Percentiles rank a stretch among this genome's conserved stretches.
phyloP scores from a whole-genome alignment of 2,329 filamentous ascomycete genomes.

The Apiospora saccharicola region DNA sequence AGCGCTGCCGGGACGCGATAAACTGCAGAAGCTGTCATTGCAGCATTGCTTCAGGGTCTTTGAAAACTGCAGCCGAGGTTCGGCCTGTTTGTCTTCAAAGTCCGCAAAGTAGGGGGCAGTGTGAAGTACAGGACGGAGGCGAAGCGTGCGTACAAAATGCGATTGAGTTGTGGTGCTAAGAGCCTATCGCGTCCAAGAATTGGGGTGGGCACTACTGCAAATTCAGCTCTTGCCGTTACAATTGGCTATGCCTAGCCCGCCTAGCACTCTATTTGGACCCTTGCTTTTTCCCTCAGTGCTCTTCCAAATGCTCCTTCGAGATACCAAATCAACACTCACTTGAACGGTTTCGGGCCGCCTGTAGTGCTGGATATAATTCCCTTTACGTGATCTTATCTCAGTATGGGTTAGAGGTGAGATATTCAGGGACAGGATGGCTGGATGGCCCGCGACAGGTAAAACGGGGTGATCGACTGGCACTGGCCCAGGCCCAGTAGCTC shows the following conservation, averaged over 20 bases:
- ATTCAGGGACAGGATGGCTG: no score
- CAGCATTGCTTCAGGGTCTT: neutral
- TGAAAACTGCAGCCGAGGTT: neutral
- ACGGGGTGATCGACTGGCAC: no score
- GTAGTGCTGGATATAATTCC: neutral
- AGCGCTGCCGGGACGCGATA: neutral
- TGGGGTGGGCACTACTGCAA: neutral
- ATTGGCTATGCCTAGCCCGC: neutral
- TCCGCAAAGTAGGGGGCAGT: neutral
- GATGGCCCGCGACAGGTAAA: no score
- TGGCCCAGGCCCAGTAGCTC: neutral
- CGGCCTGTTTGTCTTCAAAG: neutral
- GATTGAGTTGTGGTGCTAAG: neutral
- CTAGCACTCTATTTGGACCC: neutral
- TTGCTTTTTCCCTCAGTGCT: neutral
- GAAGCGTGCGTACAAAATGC: no score
- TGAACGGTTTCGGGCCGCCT: neutral
- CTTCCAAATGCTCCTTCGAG: neutral
- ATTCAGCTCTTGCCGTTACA: neutral
- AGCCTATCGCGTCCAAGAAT: neutral
- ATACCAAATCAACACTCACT: neutral
- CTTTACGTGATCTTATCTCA: neutral
- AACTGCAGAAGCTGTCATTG: constrained; percentile 4
- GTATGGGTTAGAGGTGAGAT: neutral
- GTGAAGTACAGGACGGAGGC: neutral